phyloP scores from a whole-genome alignment of 2,329 filamentous ascomycete genomes.

The Botrytis fabae region DNA sequence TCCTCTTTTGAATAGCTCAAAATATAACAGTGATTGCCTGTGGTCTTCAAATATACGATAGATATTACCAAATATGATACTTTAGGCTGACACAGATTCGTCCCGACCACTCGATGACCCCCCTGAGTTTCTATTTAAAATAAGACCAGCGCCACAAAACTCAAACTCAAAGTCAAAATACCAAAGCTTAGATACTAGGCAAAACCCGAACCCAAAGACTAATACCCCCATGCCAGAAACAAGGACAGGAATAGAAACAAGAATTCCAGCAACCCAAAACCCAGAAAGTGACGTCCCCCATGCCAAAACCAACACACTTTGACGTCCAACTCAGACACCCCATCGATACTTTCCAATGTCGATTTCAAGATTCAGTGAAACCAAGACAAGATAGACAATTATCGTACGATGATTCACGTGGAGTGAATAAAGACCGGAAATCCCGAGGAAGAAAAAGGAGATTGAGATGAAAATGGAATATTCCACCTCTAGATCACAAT shows the following conservation, averaged over 20 bases:
- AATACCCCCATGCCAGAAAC: background rate
- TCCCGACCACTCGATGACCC: background rate
- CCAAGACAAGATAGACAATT: background rate
- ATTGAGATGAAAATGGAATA: background rate
- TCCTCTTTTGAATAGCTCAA: background rate
- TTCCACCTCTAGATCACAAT: background rate
- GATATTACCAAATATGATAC: background rate
- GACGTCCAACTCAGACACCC: background rate
- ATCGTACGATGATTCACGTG: background rate
- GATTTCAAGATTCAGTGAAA: background rate
- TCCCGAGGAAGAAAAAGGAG: background rate
- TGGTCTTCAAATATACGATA: background rate
- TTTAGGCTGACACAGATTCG: background rate
- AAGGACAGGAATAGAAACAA: background rate
- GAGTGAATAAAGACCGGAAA: background rate
- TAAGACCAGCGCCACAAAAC: background rate
- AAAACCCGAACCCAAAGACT: background rate
- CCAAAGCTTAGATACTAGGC: background rate
- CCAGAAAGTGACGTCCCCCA: background rate
- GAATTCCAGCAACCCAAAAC: background rate
- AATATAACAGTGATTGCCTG: accelerated
- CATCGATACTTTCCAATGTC: background rate
- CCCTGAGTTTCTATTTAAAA: background rate
- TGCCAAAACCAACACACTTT: background rate
- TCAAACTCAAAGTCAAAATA: background rate